These are phyloP conservation scores for Leccinum subfulvum DNA, from an alignment of 1,284 basidiomycete genomes.

Conservation along the genomic window DNA sequence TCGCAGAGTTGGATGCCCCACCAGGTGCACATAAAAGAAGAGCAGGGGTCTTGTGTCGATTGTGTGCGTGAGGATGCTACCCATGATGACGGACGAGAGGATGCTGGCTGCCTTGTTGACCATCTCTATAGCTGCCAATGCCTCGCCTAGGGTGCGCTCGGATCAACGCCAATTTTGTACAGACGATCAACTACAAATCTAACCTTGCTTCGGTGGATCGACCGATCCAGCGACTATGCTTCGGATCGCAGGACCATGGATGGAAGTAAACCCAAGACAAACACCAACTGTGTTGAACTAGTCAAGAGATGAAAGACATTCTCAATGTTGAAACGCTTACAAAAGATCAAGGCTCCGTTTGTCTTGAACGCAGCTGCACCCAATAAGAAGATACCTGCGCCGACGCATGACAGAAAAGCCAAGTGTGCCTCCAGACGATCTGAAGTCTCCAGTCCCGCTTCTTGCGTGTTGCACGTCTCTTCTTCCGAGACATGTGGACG, in stretches of 20 bases:
- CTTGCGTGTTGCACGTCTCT: neutral
- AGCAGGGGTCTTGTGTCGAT: conserved; percentile 20
- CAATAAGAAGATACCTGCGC: conserved; percentile 18
- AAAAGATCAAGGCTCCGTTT: conserved; percentile 9
- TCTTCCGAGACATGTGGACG: neutral
- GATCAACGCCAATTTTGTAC: neutral
- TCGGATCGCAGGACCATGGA: conserved; percentile 23
- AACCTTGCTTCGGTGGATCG: conserved; percentile 35
- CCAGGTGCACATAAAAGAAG: conserved; percentile 26
- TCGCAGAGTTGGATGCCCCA: neutral
- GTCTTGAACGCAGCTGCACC: conserved; percentile 20
- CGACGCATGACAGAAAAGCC: conserved; percentile 22
- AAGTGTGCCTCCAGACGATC: conserved; percentile 35
- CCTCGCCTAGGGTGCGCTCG: conserved; percentile 26
- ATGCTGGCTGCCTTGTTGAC: conserved; percentile 25
- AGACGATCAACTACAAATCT: neutral
- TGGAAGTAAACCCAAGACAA: conserved; percentile 19
- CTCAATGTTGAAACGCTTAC: conserved; percentile 5
- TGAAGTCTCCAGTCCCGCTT: conserved; percentile 16
- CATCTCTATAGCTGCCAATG: conserved; percentile 34
- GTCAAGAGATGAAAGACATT: neutral
- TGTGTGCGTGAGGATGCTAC: conserved; percentile 20
- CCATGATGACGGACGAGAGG: conserved; percentile 28
- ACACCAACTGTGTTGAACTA: conserved; percentile 13
- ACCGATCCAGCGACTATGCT: conserved; percentile 35